Evolutionary conservation across 164 flowering plant genomes (phyloP), one percentile per base, ranked within the genome.

Genomic region (Euptelea pleiosperma): DNA sequence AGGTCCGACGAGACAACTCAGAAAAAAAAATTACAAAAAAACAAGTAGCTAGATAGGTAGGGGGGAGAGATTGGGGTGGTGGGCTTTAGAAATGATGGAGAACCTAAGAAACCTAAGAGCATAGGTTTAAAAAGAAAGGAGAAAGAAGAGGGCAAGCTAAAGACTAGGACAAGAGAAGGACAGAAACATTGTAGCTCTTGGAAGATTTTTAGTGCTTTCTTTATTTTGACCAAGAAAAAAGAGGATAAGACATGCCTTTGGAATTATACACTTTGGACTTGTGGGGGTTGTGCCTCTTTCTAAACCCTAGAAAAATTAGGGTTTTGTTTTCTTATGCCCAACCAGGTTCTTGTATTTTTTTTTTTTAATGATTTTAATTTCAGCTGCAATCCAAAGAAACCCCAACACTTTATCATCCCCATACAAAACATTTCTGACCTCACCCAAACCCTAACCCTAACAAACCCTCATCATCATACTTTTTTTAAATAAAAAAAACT

Each of bases 361-460:
- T 57, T 45, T 45, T 58, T 45, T 45, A 58, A 45, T 46, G 52
- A 34, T 46, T 45, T n/a, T n/a, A n/a, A n/a, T n/a, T n/a, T n/a
- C 29, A 58, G 40, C 52, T 58, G 62, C 62, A 58, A 58, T 58
- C 62, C 62, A 58, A 46, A 58, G 57, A 48, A 34, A 19, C 49
- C 51, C 48, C 50, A 61, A 26, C n/a, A n/a, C 6, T 25, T 34
- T 42, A 34, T 37, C 52, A 36, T 43, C 46, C 50, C 45, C 40
- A 46, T 12, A 48, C 55, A 28, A 37, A 18, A 63, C 45, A 36
- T 37, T 36, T 35, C 40, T 48, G 24, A 61, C 41, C 25, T 29
- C 31, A 42, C 41, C 51, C 22, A 37, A 37, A 9, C 10, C n/a
- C 10, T 9, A 51, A 39, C 48, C 56, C 64, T 50, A 60, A 60